Conservation (phyloP, 163 green algal genomes). For the Scenedesmus sp. region DNA sequence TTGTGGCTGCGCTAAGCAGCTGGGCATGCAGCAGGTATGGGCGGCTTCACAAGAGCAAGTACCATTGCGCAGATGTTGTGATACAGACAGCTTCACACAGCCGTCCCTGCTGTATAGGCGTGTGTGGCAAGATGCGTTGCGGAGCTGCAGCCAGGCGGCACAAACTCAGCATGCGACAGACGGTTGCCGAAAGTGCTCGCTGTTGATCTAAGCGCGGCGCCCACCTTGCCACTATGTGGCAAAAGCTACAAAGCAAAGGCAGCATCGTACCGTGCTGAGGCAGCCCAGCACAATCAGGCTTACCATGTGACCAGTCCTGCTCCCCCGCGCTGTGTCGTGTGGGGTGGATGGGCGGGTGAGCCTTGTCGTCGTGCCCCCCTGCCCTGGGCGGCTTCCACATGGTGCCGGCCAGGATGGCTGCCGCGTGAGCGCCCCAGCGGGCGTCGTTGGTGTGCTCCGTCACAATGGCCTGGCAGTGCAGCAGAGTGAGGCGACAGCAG, state of each 20-base stretch:
- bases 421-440: conserved; percentile 84
- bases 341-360: conserved; percentile 96
- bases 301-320: conserved; percentile 52
- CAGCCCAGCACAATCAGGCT: background rate
- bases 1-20: background rate
- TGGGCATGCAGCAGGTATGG: background rate
- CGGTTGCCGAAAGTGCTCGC: no score
- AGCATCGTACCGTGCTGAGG: no score
- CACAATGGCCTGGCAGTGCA: conserved; percentile 73
- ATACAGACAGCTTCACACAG: no score
- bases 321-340: conserved; percentile 68
- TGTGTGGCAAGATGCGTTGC: background rate
- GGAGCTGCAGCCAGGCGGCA: no score
- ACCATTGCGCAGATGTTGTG: background rate
- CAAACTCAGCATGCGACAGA: no score
- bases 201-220: no score
- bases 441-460: conserved; percentile 73
- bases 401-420: conserved; percentile 70
- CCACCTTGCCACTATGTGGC: no score
- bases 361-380: conserved; percentile 91
- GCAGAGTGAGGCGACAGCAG: background rate
- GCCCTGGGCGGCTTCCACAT: conserved; percentile 80
- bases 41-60: no score
- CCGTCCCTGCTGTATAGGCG: no score
- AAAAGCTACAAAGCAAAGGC: no score